Evolutionary conservation across 1,139 yeast genomes (phyloP), one percentile per base, ranked within the genome.

Genomic region (Lodderomyces orthopsilosis): DNA sequence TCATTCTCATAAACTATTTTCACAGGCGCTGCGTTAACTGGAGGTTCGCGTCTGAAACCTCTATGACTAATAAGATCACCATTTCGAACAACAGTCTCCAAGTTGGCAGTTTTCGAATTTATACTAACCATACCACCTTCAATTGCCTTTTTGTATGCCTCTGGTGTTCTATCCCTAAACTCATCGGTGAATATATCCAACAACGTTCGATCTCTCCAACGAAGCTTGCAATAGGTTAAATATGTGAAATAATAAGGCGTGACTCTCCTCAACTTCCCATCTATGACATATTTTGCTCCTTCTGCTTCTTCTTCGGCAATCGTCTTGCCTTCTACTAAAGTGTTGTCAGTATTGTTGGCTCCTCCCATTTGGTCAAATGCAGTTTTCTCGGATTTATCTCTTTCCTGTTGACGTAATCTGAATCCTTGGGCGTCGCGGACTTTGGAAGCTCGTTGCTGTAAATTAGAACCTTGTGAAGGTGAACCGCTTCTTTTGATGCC

Each of bases 21-120:
- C 37, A 93, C 83, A 0, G 79, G 78, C 42, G 80, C 70, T 0
- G 91, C 79, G 2, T 88, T 74, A 1, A 93, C 96, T 0, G 96
- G 83, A 2, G 96, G 96, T 56, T 91, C 98, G 56, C 93, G 96
- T 45, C 95, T 77, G 58, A 89, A 97, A 39, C 86, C 77, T 47
- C 88, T 67, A 61, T 94, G 98, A 26, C 82, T 74, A 14, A 93
- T 87, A 38, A 86, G 68, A 53, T 93, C 97, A 0, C 98, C 98
- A 59, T 91, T 88, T 41, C 79, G 66, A 2, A 94, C 80, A 1
- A 84, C 61, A 0, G 88, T 75, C 8, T 87, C 89, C 24, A 83
- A 53, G 37, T 68, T 65, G 0, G 96, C 91, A 0, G 81, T 73
- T 44, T 75, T 66, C 37, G 77, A 79, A 60, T 90, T 90, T 32